phyloP scores from a whole-genome alignment of 2,329 filamentous ascomycete genomes.

The Aspergillus quadrilineatus region DNA sequence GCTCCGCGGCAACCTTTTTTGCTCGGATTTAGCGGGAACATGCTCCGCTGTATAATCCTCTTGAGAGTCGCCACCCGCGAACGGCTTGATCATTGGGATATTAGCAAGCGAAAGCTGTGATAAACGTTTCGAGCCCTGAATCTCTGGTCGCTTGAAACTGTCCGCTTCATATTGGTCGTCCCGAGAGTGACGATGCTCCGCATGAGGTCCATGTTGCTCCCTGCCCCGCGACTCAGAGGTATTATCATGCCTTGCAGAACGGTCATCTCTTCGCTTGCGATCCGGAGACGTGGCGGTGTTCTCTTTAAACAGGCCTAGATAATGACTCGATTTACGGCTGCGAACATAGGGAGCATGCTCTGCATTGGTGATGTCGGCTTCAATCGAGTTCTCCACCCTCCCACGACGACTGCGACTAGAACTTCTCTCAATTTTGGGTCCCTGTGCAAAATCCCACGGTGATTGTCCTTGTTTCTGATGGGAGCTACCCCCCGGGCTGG shows the following conservation, averaged over 20 bases:
- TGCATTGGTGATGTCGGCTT: slow-evolving; percentile 60
- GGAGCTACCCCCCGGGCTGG: slow-evolving; percentile 23
- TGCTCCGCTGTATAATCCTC: slow-evolving; percentile 23
- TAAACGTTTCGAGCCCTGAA: slow-evolving; percentile 27
- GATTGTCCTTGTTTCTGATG: slow-evolving; percentile 26
- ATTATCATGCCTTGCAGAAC: slow-evolving; percentile 38
- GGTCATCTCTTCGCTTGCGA: slow-evolving; percentile 51
- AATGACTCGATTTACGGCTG: slow-evolving; percentile 66
- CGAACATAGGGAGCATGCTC: slow-evolving; percentile 56
- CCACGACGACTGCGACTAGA: slow-evolving; percentile 45
- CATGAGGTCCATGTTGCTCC: slow-evolving; percentile 12
- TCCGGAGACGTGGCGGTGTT: slow-evolving; percentile 55
- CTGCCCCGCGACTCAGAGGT: slow-evolving; percentile 18
- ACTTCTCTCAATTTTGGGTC: slow-evolving; percentile 36
- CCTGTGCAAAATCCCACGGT: slow-evolving; percentile 23
- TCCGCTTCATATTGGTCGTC: slow-evolving; percentile 16
- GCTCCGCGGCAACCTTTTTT: slow-evolving; percentile 46
- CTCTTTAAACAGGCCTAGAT: slow-evolving; percentile 64
- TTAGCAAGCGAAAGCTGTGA: slow-evolving; percentile 30
- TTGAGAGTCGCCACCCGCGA: slow-evolving; percentile 8
- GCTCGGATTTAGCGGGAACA: slow-evolving; percentile 22
- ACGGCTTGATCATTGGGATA: slow-evolving; percentile 23
- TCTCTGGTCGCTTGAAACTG: slow-evolving; percentile 16
- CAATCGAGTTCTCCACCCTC: slow-evolving; percentile 61
- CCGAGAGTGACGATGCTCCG: slow-evolving; percentile 15